A percentile compares a stretch with the other conserved stretches of the same genome.
Evolutionary conservation across 139 green algal genomes (phyloP).

Genomic region (Coelastrella sp.): DNA sequence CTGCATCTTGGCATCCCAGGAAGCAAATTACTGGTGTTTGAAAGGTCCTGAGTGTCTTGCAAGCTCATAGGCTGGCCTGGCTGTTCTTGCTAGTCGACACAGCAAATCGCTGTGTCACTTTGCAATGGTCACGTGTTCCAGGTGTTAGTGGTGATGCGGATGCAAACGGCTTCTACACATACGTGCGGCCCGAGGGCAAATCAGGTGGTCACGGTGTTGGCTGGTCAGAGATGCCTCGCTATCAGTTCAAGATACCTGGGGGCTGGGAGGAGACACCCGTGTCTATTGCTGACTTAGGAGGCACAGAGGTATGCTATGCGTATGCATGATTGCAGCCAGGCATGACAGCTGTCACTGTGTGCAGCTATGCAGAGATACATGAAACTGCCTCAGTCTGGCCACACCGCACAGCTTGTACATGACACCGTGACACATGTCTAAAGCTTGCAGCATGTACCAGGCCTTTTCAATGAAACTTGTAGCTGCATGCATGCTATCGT

Average conservation of each 20-base stretch:
- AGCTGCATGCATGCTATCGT: background rate
- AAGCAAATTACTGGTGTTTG: too few species aligned
- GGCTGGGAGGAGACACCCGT: conserved; percentile 93
- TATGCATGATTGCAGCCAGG: too few species aligned
- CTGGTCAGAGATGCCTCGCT: conserved; percentile 93
- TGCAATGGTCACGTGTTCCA: conserved; percentile 9
- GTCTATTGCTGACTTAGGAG: conserved; percentile 96
- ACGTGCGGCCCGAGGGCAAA: conserved; percentile 78
- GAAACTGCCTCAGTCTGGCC: too few species aligned
- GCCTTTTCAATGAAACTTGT: background rate
- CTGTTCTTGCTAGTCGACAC: too few species aligned
- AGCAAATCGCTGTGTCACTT: background rate
- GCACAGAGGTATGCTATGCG: conserved; percentile 80
- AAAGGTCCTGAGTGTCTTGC: too few species aligned
- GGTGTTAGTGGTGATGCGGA: conserved; percentile 66
- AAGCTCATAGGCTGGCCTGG: too few species aligned
- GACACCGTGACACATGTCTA: too few species aligned
- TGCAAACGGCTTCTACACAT: conserved; percentile 77
- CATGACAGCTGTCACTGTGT: too few species aligned
- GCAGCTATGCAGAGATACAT: too few species aligned
- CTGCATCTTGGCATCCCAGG: too few species aligned
- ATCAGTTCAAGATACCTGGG: conserved; percentile 85
- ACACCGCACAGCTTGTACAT: too few species aligned
- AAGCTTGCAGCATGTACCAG: too few species aligned
- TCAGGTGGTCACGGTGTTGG: conserved; percentile 71